Percentiles rank a stretch among this genome's conserved stretches.
These are phyloP conservation scores for Powellomyces hirtus DNA, from an alignment of 192 early-diverging fungal species.

Conservation along the genomic window DNA sequence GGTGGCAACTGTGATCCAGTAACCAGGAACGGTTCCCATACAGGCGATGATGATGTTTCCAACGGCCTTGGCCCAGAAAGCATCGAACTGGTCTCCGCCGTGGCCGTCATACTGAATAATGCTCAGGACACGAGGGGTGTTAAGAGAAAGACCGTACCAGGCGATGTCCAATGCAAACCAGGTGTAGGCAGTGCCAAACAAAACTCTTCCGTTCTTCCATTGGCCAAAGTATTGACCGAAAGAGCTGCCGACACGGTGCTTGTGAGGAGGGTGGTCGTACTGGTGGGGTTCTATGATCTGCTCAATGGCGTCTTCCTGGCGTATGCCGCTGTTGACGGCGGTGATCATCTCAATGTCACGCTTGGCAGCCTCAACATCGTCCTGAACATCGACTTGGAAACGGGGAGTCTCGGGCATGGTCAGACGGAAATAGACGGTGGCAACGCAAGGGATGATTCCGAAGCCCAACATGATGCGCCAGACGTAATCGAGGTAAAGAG, in stretches of 20 bases:
- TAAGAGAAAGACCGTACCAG: constrained; percentile 47
- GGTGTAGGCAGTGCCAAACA: constrained; percentile 49
- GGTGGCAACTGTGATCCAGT: constrained; percentile 89
- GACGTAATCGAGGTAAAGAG: constrained; percentile 70
- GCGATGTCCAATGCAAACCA: constrained; percentile 55
- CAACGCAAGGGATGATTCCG: constrained; percentile 77
- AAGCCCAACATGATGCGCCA: constrained; percentile 89
- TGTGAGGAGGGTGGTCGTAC: constrained; percentile 8
- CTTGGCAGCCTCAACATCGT: constrained; percentile 59
- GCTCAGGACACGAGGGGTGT: constrained; percentile 11
- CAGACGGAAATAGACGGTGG: constrained; percentile 82
- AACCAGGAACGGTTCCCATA: constrained; percentile 75
- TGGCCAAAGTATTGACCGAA: constrained; percentile 67
- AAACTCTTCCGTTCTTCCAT: constrained; percentile 78
- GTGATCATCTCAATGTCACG: constrained; percentile 33
- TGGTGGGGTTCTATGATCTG: background rate
- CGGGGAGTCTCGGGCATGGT: constrained; percentile 95
- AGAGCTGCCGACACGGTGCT: constrained; percentile 1
- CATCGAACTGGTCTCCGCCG: constrained; percentile 16
- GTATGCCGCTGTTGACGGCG: constrained; percentile 26
- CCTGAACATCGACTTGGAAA: constrained; percentile 70
- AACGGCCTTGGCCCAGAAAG: constrained; percentile 50
- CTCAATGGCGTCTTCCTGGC: constrained; percentile 19
- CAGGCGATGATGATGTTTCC: constrained; percentile 90
- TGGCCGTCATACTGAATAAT: constrained; percentile 26